Percentiles rank a stretch among this genome's conserved stretches.
phyloP scores from a whole-genome alignment of 108 stramenopile genomes.

The Epithemia pelagica region DNA sequence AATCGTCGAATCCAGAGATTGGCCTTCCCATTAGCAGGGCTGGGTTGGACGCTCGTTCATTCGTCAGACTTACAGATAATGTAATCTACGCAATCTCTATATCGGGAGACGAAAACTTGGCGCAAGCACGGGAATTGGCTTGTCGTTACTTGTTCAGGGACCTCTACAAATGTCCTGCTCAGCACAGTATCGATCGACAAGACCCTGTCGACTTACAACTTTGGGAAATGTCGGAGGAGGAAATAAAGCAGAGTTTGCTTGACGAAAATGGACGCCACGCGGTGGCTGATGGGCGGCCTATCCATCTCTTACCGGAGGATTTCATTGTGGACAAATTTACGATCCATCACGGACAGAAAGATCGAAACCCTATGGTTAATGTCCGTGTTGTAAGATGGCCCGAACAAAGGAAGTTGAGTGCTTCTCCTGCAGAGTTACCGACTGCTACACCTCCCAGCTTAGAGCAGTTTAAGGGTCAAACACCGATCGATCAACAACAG shows the following conservation, averaged over 20 bases:
- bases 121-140: conserved; percentile 27
- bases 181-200: conserved; percentile 4
- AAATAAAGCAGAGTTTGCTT: conserved; percentile 13
- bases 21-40: conserved; percentile 64
- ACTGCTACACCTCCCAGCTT: conserved; percentile 28
- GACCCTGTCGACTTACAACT: conserved; percentile 11
- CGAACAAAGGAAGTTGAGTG: conserved; percentile 19
- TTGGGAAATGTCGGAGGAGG: conserved; percentile 14
- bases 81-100: conserved; percentile 48
- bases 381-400: conserved; percentile 66
- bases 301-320: conserved; percentile 30
- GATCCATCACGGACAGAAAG: conserved; percentile 65
- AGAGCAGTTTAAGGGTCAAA: conserved; percentile 12
- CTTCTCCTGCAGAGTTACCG: conserved; percentile 33
- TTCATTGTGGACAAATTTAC: conserved; percentile 53
- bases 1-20: conserved; percentile 3
- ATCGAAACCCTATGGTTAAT: conserved; percentile 50
- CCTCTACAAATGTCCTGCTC: conserved; percentile 11
- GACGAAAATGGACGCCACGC: conserved; percentile 26
- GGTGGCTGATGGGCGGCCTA: conserved; percentile 8
- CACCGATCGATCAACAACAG: conserved; percentile 30
- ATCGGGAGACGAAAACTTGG: conserved; percentile 31
- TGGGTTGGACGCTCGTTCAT: conserved; percentile 34
- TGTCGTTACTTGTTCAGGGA: not conserved
- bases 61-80: conserved; percentile 43